Base-by-base conservation (phyloP, 441 rosid genomes). In the Croton laevigatus region DNA sequence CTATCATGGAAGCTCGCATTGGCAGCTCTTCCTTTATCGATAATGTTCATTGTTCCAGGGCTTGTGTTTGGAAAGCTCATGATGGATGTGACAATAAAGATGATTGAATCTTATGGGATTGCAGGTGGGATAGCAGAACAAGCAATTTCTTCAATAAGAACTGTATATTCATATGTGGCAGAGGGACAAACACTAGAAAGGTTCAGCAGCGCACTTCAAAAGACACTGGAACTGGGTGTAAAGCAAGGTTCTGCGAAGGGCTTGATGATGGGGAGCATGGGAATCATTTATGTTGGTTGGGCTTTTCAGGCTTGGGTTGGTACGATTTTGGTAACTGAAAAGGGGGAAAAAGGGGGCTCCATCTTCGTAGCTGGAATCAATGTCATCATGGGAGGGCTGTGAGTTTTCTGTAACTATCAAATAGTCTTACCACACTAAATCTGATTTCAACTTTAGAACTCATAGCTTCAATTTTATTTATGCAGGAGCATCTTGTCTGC, bases 81-180 rank as follows among this genome's bases (percentile, higher is more conserved):
- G 91, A 77, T 87, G 83, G 94, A 80, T 70, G 78, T 79, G 27
- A 78, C 76, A 61, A 72, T 83, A 85, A 84, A 89, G 84, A 89
- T 78, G 83, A 77, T 89, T 12, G 88, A 82, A 69, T 80, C 91
- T 3, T 89, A 89, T 64, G 88, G 79, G 8, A 69, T 81, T 45
- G 94, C 91, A 19, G 94, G 91, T 48, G 91, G 89, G 54, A 81
- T 86, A 46, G 91, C 83, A 66, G 94, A 89, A 68, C 94, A 87
- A 73, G 86, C 94, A 66, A 73, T 89, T 68, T 89, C 94, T 53
- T 87, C 91, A 0, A 82, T 89, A 64, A 84, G 89, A 79, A 83
- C 86, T 5, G 89, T 89, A 12, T 87, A 87, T 66, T 82, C 94
- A 3, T 86, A 78, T 8, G 94, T 83, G 19, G 94, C 86, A 7